These are phyloP conservation scores for Citrullus mucosospermus DNA, from an alignment of 306 rosid species.

Conservation along the genomic window DNA sequence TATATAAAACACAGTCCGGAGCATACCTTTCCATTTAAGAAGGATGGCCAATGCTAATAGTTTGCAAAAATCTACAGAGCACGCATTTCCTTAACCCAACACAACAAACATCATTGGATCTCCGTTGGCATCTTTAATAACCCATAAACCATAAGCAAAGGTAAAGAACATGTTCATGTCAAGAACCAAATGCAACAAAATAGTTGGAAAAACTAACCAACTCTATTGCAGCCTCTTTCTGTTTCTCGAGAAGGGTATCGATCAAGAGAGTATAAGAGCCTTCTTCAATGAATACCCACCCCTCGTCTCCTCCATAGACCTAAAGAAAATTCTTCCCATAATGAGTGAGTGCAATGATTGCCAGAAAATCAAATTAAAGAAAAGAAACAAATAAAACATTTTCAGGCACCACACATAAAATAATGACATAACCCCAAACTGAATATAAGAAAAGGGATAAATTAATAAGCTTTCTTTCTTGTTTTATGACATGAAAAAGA, in stretches of 20 bases:
- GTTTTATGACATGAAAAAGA: neutral
- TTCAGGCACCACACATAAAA: neutral
- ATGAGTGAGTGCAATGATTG: neutral
- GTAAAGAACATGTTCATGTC: neutral
- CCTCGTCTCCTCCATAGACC: slow-evolving; percentile 34
- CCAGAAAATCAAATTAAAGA: neutral
- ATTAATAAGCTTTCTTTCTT: neutral
- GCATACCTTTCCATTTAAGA: neutral
- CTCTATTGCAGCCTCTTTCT: neutral
- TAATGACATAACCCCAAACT: neutral
- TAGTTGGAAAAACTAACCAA: slow-evolving; percentile 4
- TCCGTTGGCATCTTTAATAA: neutral
- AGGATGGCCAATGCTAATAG: neutral
- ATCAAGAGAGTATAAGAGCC: slow-evolving; percentile 28
- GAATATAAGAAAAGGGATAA: neutral
- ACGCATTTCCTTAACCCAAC: neutral
- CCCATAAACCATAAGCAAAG: neutral
- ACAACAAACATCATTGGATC: neutral
- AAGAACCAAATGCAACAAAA: slow-evolving; percentile 1
- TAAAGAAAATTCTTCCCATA: neutral
- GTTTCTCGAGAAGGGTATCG: slow-evolving; percentile 26
- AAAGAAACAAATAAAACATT: neutral
- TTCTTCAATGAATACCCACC: slow-evolving; percentile 49
- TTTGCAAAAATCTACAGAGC: neutral
- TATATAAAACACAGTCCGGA: neutral